Percentiles rank a stretch among this genome's conserved stretches.
Conservation (phyloP, 768 basidiomycete genomes). For the Phylloporus arenicola region DNA sequence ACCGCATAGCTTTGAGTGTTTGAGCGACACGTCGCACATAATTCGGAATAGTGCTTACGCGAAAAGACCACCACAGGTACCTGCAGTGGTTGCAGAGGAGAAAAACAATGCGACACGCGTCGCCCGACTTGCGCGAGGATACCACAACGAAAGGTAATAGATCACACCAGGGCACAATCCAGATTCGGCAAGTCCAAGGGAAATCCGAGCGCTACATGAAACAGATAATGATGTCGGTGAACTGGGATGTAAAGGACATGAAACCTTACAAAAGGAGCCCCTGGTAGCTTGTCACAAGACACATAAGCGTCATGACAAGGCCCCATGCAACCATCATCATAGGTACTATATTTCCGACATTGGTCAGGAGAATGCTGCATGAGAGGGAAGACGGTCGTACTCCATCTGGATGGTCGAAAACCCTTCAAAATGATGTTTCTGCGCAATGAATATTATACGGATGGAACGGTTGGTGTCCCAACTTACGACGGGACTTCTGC, state of each 20-base stretch:
- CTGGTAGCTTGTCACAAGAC: background rate
- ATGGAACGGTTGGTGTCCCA: background rate
- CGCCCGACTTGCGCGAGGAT: conserved; percentile 1
- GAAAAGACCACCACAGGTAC: background rate
- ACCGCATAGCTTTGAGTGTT: background rate
- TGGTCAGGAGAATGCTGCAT: background rate
- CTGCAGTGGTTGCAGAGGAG: background rate
- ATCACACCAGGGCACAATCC: conserved; percentile 1
- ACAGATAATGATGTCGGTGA: background rate
- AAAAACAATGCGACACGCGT: conserved; percentile 1
- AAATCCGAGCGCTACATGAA: background rate
- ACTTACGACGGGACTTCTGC: conserved; percentile 1
- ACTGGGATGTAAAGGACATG: background rate
- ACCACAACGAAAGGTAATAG: conserved; percentile 2
- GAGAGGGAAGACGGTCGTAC: background rate
- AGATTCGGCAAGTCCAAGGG: background rate
- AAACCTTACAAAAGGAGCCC: background rate
- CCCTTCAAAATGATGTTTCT: background rate
- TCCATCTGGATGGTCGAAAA: conserved; percentile 3
- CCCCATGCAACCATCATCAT: conserved; percentile 1
- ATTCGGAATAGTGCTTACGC: background rate
- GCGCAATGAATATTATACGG: background rate
- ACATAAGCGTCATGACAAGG: background rate
- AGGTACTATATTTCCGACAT: background rate
- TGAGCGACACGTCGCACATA: background rate